Base-by-base conservation (phyloP, 345 rosid species). In the Erysimum cheiranthoides region DNA sequence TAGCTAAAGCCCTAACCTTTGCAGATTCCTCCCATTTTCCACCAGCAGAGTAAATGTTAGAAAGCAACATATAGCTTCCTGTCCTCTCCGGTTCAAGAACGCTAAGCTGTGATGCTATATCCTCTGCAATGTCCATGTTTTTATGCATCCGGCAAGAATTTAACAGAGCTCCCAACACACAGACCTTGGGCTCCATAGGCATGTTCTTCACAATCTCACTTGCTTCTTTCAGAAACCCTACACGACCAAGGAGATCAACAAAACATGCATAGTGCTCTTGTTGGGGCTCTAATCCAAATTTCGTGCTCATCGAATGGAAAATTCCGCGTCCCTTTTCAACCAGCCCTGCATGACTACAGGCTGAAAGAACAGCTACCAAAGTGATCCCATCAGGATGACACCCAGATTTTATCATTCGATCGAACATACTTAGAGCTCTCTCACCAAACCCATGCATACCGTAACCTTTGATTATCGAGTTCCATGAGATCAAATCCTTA, bases 21-120 rank as follows among this genome's bases (percentile, higher is more conserved):
- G 94, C 93, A 35, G 90, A 87, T 71, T 90, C 96, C 40, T 82
- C 89, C 89, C 93, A 85, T 74, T 75, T 86, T 14, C 92, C 93
- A 63, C 80, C 74, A 21, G 84, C 89, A 56, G 95, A 89, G 72
- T 88, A 93, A 58, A 88, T 83, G 52, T 88, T 85, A 36, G 93
- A 86, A 30, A 90, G 74, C 67, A 86, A 76, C 89, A 88, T 87
- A 74, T 85, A 86, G 78, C 78, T 82, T 74, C 91, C 86, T 9
- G 84, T 73, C 61, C 50, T 76, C 75, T 83, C 85, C 4, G 77
- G 64, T 40, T 68, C 69, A 32, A 75, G 81, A 67, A 67, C 39
- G 8, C 85, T 80, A 73, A 85, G 61, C 6, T 75, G 73, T 31
- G 80, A 61, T 13, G 92, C 89, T 10, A 74, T 68, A 68, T 67